Conservation (phyloP, 208 protist species). For the Leishmania tropica region DNA sequence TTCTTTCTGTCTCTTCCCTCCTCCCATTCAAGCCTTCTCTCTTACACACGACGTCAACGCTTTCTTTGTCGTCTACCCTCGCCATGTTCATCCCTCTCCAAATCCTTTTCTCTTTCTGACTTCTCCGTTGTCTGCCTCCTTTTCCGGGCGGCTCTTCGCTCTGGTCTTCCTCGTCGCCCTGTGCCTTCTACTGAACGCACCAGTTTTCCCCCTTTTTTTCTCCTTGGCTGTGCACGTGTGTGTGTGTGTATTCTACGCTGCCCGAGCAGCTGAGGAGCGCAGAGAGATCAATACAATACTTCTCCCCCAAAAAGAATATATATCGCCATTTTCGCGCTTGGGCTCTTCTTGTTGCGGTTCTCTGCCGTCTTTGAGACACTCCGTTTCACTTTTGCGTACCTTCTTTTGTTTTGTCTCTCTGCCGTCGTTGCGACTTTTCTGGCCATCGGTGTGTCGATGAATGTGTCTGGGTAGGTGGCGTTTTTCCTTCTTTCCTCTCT, state of each 20-base stretch:
- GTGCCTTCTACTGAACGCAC: neutral
- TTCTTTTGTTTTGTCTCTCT: neutral
- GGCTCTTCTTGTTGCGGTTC: neutral
- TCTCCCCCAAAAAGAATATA: neutral
- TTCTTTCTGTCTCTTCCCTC: neutral
- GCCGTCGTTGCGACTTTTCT: neutral
- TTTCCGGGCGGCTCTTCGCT: neutral
- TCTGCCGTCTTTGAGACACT: neutral
- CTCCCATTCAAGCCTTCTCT: neutral
- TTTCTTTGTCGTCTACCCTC: constrained; percentile 1
- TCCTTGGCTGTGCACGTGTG: neutral
- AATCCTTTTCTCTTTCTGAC: constrained; percentile 13
- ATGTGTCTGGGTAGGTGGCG: neutral
- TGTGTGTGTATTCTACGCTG: neutral
- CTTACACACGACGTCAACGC: neutral
- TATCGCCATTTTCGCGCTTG: neutral
- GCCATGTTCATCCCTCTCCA: neutral
- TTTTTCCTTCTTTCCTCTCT: neutral
- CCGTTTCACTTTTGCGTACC: neutral
- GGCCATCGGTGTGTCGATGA: neutral
- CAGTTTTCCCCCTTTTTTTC: neutral
- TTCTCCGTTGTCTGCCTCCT: neutral
- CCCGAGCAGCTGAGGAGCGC: neutral
- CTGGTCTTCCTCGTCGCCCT: neutral
- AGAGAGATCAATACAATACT: neutral